Evolutionary conservation across 2,329 filamentous ascomycete species (phyloP).

Genomic region (Zasmidium citrigriseum): DNA sequence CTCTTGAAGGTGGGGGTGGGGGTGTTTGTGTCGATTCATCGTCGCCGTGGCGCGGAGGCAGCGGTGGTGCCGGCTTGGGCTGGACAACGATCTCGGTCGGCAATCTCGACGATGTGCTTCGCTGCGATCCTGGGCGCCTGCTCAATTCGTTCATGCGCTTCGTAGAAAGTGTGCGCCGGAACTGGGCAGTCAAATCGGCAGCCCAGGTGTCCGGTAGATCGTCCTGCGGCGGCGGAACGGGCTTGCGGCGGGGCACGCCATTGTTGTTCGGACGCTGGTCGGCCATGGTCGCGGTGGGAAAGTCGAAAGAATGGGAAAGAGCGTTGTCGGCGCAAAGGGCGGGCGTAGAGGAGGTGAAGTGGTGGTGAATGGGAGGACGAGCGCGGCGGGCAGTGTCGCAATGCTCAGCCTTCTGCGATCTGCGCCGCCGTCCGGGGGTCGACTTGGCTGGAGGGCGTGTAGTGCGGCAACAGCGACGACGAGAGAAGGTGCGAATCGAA

Average conservation of each 20-base stretch:
- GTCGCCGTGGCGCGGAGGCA: constrained; percentile 13
- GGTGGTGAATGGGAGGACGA: background rate
- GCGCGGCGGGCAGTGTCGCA: too few species aligned
- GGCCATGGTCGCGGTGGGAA: constrained; percentile 23
- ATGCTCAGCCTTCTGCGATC: background rate
- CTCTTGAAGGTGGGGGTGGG: constrained; percentile 25
- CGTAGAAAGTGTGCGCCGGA: constrained; percentile 82
- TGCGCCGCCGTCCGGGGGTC: background rate
- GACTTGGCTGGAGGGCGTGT: background rate
- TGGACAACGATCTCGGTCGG: constrained; percentile 41
- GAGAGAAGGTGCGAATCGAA: background rate
- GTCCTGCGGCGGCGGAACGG: constrained; percentile 27
- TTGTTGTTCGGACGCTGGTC: constrained; percentile 26
- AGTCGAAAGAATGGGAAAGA: background rate
- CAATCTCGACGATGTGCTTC: constrained; percentile 58
- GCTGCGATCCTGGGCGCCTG: constrained; percentile 37
- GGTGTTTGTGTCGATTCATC: constrained; percentile 15
- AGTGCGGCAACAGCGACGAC: background rate
- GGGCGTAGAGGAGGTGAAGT: background rate
- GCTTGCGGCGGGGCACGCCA: constrained; percentile 34
- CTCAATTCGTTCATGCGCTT: constrained; percentile 81
- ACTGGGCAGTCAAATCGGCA: constrained; percentile 75
- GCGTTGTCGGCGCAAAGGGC: background rate
- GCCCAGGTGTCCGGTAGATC: constrained; percentile 65
- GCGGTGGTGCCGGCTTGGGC: constrained; percentile 13